Evolutionary conservation across 352 stramenopile genomes (phyloP).

Genomic region (Labyrinthula sp.): DNA sequence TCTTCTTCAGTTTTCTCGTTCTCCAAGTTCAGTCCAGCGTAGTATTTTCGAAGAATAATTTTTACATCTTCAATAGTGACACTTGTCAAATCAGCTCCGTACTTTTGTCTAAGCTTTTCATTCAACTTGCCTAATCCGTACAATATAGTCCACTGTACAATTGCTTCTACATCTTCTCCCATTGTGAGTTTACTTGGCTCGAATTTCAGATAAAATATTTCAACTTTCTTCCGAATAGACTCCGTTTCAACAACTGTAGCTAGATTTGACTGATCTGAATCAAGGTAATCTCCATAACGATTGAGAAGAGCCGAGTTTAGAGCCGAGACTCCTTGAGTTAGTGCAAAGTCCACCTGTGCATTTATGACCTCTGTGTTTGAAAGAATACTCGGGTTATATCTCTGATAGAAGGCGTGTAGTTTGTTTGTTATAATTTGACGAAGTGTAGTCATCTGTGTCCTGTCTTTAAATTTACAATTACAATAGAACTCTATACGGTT

Average conservation of each 20-base stretch:
- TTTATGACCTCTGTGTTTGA: conserved; percentile 17
- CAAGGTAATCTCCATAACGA: conserved; percentile 19
- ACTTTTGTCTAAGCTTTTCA: conserved; percentile 17
- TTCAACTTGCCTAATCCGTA: conserved; percentile 15
- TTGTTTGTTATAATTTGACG: conserved; percentile 3
- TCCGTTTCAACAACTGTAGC: conserved; percentile 7
- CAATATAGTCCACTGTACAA: conserved; percentile 21
- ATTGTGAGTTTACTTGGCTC: conserved; percentile 14
- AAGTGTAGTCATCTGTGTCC: no score
- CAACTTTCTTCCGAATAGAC: conserved; percentile 10
- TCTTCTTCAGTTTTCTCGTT: conserved; percentile 18
- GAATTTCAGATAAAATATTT: conserved; percentile 29
- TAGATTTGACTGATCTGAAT: neutral
- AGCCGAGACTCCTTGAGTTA: conserved; percentile 12
- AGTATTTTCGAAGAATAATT: conserved; percentile 17
- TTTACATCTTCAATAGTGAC: conserved; percentile 13
- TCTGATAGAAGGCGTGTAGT: conserved; percentile 16
- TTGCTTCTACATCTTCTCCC: conserved; percentile 17
- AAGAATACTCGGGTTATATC: conserved; percentile 7
- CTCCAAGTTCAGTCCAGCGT: conserved; percentile 22
- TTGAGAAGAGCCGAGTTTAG: conserved; percentile 20
- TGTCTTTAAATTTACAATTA: no score
- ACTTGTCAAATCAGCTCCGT: conserved; percentile 8
- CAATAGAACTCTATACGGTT: no score
- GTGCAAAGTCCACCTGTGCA: conserved; percentile 17